These are phyloP conservation scores for Colletotrichum kahawae DNA, from an alignment of 2,329 filamentous ascomycete genomes.

Conservation along the genomic window DNA sequence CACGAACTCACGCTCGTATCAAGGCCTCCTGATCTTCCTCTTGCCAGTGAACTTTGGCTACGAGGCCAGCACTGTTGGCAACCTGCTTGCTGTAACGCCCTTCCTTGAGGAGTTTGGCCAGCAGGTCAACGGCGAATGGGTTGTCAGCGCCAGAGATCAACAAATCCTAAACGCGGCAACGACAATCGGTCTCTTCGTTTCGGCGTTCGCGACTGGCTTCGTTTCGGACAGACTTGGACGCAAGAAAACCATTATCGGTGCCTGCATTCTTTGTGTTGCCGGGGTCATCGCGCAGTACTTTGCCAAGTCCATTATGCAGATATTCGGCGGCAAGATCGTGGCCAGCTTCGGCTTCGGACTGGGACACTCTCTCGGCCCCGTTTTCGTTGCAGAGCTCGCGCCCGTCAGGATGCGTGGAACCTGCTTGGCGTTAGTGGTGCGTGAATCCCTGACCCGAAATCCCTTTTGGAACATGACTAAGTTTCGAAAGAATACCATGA, in stretches of 20 bases:
- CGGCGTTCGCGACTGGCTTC: conserved; percentile 32
- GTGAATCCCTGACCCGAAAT: not conserved
- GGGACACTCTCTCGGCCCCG: conserved; percentile 34
- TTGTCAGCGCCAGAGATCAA: conserved; percentile 30
- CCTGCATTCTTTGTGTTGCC: conserved; percentile 20
- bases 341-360: conserved; percentile 33
- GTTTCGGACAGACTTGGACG: conserved; percentile 30
- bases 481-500: conserved; percentile 31
- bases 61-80: conserved; percentile 31
- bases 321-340: conserved; percentile 34
- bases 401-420: conserved; percentile 33
- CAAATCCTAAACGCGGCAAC: conserved; percentile 33
- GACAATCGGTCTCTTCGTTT: conserved; percentile 32
- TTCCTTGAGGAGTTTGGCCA: conserved; percentile 31
- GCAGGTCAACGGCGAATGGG: conserved; percentile 17
- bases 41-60: conserved; percentile 28
- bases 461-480: not conserved
- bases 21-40: conserved; percentile 14
- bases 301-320: conserved; percentile 18
- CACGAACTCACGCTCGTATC: not conserved
- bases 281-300: conserved; percentile 31
- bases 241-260: conserved; percentile 28
- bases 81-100: conserved; percentile 31
- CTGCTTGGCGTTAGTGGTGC: conserved; percentile 29
- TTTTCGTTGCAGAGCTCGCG: conserved; percentile 37